Conservation (phyloP, 768 basidiomycete genomes). For the Trametes cubensis region DNA sequence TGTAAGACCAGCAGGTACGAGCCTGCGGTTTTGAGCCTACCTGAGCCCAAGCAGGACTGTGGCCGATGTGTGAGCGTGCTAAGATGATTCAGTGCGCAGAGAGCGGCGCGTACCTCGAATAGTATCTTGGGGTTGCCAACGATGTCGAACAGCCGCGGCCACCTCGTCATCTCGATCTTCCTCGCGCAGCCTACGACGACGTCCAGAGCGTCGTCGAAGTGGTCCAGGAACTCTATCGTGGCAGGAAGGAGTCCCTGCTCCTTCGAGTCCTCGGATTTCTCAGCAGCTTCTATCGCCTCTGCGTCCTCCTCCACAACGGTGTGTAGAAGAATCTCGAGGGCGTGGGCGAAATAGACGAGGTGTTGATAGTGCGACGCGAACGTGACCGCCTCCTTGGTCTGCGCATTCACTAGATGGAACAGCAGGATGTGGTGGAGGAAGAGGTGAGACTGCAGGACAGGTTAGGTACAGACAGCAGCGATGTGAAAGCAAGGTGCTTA, state of each 20-base stretch:
- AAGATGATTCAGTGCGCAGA: background rate
- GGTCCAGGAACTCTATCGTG: constrained; percentile 89
- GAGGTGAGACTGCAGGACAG: constrained; percentile 72
- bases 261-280: constrained; percentile 21
- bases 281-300: constrained; percentile 32
- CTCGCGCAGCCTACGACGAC: constrained; percentile 95
- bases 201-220: constrained; percentile 88
- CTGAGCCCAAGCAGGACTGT: constrained; percentile 73
- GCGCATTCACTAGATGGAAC: constrained; percentile 69
- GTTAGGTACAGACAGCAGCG: background rate
- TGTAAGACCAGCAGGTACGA: constrained; percentile 94
- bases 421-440: constrained; percentile 92
- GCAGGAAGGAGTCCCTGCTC: constrained; percentile 55
- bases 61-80: background rate
- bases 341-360: constrained; percentile 91
- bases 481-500: constrained; percentile 41
- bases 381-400: constrained; percentile 74
- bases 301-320: constrained; percentile 89
- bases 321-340: constrained; percentile 92
- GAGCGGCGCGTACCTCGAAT: constrained; percentile 72
- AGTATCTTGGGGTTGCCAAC: constrained; percentile 89
- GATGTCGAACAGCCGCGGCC: constrained; percentile 85
- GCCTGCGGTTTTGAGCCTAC: constrained; percentile 82
- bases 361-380: constrained; percentile 87
- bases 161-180: constrained; percentile 92